Evolutionary conservation across 2,329 filamentous ascomycete genomes (phyloP).

Genomic region (Scleromitrula shiraiana): DNA sequence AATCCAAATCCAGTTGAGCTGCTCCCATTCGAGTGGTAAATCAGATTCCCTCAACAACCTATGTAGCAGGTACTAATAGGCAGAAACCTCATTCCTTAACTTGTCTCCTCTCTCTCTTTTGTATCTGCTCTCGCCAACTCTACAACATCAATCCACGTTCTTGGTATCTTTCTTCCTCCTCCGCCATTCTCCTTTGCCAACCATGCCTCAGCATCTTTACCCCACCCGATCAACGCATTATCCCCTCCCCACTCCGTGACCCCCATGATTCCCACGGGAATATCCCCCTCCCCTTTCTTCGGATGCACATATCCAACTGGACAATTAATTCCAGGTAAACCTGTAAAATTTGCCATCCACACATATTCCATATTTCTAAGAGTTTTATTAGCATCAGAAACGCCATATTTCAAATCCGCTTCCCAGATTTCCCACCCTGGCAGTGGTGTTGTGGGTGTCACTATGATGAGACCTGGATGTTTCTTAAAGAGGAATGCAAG

Average conservation of each 20-base stretch:
- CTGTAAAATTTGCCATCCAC: slow-evolving; percentile 76
- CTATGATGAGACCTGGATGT: slow-evolving; percentile 67
- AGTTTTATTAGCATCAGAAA: slow-evolving; percentile 64
- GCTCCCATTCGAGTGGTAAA: no score
- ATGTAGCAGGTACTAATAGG: no score
- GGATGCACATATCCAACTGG: slow-evolving; percentile 61
- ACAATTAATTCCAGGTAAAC: slow-evolving; percentile 65
- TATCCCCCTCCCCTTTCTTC: slow-evolving; percentile 40
- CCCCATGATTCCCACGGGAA: slow-evolving; percentile 55
- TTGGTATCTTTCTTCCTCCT: slow-evolving; percentile 43
- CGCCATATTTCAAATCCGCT: slow-evolving; percentile 56
- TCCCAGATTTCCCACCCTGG: slow-evolving; percentile 61
- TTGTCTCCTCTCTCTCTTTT: background rate
- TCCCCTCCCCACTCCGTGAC: slow-evolving; percentile 61
- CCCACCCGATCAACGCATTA: slow-evolving; percentile 54
- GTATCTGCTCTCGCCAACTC: slow-evolving; percentile 27
- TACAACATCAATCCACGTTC: slow-evolving; percentile 52
- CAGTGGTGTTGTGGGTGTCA: slow-evolving; percentile 70
- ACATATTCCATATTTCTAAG: slow-evolving; percentile 79
- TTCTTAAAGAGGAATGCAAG: slow-evolving; percentile 61
- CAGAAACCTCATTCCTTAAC: no score
- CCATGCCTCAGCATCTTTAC: slow-evolving; percentile 48
- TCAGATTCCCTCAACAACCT: no score
- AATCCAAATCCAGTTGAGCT: no score
- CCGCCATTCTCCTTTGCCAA: slow-evolving; percentile 38